These are phyloP conservation scores for Solanum appendiculatum DNA, from an alignment of 257 asterid species.

Conservation along the genomic window DNA sequence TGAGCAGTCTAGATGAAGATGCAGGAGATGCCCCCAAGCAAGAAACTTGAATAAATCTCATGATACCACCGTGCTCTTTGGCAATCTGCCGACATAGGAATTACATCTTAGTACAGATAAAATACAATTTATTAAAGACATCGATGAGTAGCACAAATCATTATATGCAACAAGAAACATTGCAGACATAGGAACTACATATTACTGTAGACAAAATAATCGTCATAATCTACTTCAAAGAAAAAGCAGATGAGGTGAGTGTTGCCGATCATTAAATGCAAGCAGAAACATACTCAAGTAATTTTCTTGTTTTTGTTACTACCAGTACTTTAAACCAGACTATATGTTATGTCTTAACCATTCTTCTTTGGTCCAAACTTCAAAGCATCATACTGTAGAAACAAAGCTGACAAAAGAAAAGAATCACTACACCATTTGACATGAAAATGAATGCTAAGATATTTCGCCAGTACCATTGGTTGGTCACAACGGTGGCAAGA, in stretches of 20 bases:
- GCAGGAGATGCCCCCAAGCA: slow-evolving; percentile 76
- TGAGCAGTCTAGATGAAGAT: slow-evolving; percentile 73
- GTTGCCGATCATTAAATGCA: background rate
- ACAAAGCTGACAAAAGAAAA: background rate
- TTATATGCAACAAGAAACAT: background rate
- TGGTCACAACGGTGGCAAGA: background rate
- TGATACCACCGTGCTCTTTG: slow-evolving; percentile 92
- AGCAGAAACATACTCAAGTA: background rate
- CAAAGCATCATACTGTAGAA: background rate
- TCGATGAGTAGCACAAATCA: background rate
- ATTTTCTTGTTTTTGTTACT: background rate
- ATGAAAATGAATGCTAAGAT: background rate
- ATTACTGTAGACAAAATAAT: background rate
- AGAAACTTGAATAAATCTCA: slow-evolving; percentile 88
- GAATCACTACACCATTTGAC: background rate
- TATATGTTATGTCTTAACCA: background rate
- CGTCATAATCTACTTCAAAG: background rate
- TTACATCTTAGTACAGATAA: background rate
- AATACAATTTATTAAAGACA: background rate
- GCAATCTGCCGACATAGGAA: slow-evolving; percentile 49
- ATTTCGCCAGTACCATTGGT: background rate
- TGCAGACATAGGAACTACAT: slow-evolving; percentile 8
- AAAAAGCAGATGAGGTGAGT: background rate
- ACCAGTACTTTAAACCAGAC: background rate
- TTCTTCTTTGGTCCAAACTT: background rate